These are phyloP conservation scores for Hura crepitans DNA, from an alignment of 441 rosid genomes.

Conservation along the genomic window DNA sequence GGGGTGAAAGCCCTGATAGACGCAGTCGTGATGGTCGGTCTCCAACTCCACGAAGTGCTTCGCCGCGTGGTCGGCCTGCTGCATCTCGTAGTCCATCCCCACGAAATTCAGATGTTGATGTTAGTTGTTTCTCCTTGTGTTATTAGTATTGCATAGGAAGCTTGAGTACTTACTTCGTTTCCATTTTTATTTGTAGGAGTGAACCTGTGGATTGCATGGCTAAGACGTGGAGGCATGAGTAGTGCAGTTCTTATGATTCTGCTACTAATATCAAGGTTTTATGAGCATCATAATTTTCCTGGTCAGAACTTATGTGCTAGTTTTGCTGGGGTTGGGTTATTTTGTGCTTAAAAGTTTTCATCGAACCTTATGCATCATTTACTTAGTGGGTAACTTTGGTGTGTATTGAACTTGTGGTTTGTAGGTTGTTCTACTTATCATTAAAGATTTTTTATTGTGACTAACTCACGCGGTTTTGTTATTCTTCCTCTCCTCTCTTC, in stretches of 20 bases:
- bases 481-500: neutral
- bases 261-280: conserved; percentile 26
- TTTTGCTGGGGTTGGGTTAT: conserved; percentile 37
- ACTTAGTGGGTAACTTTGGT: neutral
- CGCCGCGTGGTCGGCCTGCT: conserved; percentile 35
- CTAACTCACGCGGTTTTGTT: conserved; percentile 7
- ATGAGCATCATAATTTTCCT: conserved; percentile 26
- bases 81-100: conserved; percentile 51
- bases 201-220: conserved; percentile 20
- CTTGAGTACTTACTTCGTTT: neutral
- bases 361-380: conserved; percentile 21
- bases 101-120: conserved; percentile 39
- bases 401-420: conserved; percentile 25
- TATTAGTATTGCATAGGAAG: conserved; percentile 4
- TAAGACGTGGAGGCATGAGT: conserved; percentile 17
- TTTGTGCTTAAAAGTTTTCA: conserved; percentile 21
- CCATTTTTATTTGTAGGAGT: conserved; percentile 34
- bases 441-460: conserved; percentile 20
- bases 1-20: conserved; percentile 37
- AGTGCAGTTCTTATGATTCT: conserved; percentile 21
- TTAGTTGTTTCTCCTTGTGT: conserved; percentile 26
- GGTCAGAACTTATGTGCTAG: conserved; percentile 30
- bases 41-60: conserved; percentile 41
- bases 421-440: conserved; percentile 18
- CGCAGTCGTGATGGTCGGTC: conserved; percentile 33